Conservation (phyloP, 228 moss, liverwort and hornwort species). For the Sphagnum magellanicum region DNA sequence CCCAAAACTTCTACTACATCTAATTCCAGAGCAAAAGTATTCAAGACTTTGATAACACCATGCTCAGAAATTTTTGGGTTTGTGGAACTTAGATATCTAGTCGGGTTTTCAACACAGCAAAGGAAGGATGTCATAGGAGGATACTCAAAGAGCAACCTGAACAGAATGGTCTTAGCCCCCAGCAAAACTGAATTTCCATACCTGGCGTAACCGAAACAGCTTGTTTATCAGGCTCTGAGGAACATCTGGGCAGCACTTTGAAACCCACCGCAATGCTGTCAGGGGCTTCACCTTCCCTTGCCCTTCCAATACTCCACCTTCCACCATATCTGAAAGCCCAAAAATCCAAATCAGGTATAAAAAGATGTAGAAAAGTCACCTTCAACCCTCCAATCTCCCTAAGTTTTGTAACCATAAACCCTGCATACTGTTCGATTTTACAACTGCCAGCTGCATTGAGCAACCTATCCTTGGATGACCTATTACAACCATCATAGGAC, state of each 20-base stretch:
- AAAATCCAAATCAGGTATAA: background rate
- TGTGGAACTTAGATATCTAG: background rate
- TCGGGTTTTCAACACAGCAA: background rate
- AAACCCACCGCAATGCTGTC: constrained; percentile 88
- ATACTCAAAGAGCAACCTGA: background rate
- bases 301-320: constrained; percentile 10
- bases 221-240: constrained; percentile 78
- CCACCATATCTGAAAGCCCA: constrained; percentile 17
- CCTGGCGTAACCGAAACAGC: constrained; percentile 91
- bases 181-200: constrained; percentile 3
- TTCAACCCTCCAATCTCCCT: no score
- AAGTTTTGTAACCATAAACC: no score
- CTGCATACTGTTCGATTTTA: no score
- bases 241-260: constrained; percentile 81
- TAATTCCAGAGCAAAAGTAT: no score
- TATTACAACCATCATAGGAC: no score
- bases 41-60: background rate
- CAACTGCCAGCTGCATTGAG: no score
- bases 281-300: constrained; percentile 36
- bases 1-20: no score
- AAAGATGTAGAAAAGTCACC: no score
- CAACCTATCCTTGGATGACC: no score
- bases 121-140: background rate
- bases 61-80: background rate
- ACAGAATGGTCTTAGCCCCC: no score